Evolutionary conservation across 2,329 filamentous ascomycete species (phyloP).

Genomic region (Chrysosphaeria jannelii): DNA sequence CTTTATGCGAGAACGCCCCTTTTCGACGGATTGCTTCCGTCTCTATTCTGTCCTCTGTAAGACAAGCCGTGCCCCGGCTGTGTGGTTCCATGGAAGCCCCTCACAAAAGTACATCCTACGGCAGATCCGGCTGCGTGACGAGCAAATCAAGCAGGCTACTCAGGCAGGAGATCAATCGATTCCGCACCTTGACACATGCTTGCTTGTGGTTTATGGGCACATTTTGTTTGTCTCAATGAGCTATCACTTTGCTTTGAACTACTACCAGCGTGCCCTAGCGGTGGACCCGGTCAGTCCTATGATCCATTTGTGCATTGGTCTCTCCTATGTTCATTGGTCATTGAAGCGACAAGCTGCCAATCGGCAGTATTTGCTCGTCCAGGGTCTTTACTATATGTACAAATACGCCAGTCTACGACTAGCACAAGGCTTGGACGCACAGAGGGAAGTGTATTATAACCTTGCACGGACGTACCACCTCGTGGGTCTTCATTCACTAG

Average conservation of each 20-base stretch:
- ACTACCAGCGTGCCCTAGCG: conserved; percentile 52
- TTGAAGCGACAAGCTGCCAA: conserved; percentile 79
- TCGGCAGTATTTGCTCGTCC: conserved; percentile 58
- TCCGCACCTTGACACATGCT: conserved; percentile 35
- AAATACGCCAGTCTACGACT: conserved; percentile 35
- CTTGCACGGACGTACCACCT: conserved; percentile 47
- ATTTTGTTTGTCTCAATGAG: conserved; percentile 62
- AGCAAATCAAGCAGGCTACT: conserved; percentile 49
- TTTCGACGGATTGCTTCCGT: conserved; percentile 54
- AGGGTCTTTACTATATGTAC: conserved; percentile 57
- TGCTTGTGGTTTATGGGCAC: conserved; percentile 73
- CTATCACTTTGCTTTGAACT: conserved; percentile 61
- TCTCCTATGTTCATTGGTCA: conserved; percentile 66
- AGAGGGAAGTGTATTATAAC: conserved; percentile 60
- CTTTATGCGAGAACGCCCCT: conserved; percentile 58
- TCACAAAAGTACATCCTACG: conserved; percentile 77
- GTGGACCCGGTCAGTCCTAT: conserved; percentile 48
- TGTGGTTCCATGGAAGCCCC: conserved; percentile 52
- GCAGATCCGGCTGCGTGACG: conserved; percentile 75
- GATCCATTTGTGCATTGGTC: conserved; percentile 51
- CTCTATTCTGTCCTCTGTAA: conserved; percentile 55
- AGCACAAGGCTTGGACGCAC: conserved; percentile 6
- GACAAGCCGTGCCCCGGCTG: conserved; percentile 35
- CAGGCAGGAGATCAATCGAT: conserved; percentile 41
- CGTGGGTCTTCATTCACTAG: conserved; percentile 41